Evolutionary conservation across 169 alveolate species (phyloP).

Genomic region (Plasmodium knowlesi): DNA sequence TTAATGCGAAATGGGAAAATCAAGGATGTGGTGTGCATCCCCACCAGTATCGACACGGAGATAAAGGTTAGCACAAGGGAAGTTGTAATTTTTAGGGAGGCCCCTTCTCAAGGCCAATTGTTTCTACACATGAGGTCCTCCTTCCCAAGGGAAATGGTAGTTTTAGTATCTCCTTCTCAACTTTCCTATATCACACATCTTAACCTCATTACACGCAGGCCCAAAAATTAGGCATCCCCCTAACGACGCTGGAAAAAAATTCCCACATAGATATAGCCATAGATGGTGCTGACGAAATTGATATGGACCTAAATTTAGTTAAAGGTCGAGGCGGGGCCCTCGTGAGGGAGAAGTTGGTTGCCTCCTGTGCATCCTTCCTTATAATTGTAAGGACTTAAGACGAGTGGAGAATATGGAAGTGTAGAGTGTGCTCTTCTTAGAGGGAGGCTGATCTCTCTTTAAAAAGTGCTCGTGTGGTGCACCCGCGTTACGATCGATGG

Average conservation of each 20-base stretch:
- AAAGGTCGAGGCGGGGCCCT: constrained; percentile 92
- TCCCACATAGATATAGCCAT: constrained; percentile 83
- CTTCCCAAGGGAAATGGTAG: background rate
- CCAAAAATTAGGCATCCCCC: constrained; percentile 81
- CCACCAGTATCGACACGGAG: constrained; percentile 86
- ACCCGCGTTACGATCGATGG: background rate
- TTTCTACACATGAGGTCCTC: background rate
- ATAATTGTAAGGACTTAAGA: constrained; percentile 73
- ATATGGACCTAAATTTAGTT: constrained; percentile 79
- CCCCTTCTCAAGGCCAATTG: background rate
- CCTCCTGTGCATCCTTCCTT: constrained; percentile 78
- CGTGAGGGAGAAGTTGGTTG: constrained; percentile 88
- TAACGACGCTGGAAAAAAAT: constrained; percentile 71
- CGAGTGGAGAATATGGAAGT: background rate
- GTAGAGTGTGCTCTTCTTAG: background rate
- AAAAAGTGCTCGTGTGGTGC: background rate
- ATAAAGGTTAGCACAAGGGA: constrained; percentile 65
- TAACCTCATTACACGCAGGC: constrained; percentile 73
- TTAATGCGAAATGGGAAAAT: constrained; percentile 77
- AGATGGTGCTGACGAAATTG: constrained; percentile 91
- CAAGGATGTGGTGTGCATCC: constrained; percentile 78
- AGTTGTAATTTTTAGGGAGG: background rate
- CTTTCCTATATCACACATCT: background rate
- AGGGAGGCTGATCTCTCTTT: background rate
- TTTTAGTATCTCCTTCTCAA: background rate